Conservation (phyloP, 129 eudicot species). For the Pulicaria dysenterica region DNA sequence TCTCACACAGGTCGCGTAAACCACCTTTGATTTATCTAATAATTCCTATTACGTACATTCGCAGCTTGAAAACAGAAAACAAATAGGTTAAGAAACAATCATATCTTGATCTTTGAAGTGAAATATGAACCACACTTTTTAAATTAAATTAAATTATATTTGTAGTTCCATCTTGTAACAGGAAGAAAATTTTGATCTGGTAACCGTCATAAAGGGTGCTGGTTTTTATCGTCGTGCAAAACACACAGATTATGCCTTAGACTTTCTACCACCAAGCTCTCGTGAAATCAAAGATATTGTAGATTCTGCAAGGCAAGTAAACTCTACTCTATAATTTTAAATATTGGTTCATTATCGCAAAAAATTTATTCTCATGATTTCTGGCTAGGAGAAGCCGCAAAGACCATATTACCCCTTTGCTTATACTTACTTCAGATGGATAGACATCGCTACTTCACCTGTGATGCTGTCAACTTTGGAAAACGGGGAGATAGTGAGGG, state of each 20-base stretch:
- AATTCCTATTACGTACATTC: no score
- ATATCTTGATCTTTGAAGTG: neutral
- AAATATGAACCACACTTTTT: neutral
- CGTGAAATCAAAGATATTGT: conserved; percentile 41
- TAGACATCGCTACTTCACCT: conserved; percentile 51
- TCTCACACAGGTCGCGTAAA: no score
- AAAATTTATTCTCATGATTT: neutral
- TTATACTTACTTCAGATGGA: conserved; percentile 45
- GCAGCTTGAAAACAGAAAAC: no score
- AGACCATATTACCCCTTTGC: conserved; percentile 12
- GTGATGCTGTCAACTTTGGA: conserved; percentile 75
- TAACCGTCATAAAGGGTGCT: conserved; percentile 51
- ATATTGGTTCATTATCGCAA: neutral
- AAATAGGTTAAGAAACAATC: no score
- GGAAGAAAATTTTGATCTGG: conserved; percentile 60
- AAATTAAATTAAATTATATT: conserved; percentile 4
- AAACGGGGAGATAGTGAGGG: conserved; percentile 61
- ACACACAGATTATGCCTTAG: conserved; percentile 50
- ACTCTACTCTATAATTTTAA: neutral
- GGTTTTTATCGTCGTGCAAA: conserved; percentile 66
- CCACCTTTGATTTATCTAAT: no score
- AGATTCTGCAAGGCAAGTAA: conserved; percentile 49
- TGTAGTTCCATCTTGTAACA: conserved; percentile 33
- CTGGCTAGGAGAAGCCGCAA: neutral
- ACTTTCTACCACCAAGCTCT: conserved; percentile 66